Conservation (phyloP, 2,329 filamentous ascomycete genomes). For the Aspergillus pseudoterreus region DNA sequence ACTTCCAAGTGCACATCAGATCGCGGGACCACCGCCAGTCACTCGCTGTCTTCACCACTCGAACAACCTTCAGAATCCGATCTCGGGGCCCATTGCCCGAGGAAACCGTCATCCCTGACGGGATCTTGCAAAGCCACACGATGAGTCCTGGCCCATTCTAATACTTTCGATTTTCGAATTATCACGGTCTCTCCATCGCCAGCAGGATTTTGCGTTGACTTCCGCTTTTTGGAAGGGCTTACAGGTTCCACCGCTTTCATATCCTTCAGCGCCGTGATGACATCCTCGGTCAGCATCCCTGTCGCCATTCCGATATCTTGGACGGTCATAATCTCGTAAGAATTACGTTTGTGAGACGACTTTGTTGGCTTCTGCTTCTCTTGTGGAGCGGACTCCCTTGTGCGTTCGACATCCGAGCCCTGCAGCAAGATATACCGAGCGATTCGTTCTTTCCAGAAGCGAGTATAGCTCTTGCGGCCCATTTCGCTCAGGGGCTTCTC, state of each 20-base stretch:
- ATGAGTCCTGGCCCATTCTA: constrained; percentile 64
- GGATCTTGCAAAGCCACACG: constrained; percentile 61
- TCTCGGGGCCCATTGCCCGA: constrained; percentile 60
- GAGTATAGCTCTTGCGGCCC: constrained; percentile 74
- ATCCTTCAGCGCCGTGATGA: constrained; percentile 69
- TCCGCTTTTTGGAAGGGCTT: constrained; percentile 52
- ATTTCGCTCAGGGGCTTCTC: constrained; percentile 90
- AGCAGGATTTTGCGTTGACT: constrained; percentile 33
- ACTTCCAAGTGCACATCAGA: not conserved
- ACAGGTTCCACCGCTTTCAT: constrained; percentile 67
- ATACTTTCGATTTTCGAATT: constrained; percentile 57
- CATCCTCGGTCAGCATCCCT: constrained; percentile 82
- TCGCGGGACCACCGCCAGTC: constrained; percentile 5
- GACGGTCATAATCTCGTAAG: constrained; percentile 57
- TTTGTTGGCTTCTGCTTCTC: constrained; percentile 28
- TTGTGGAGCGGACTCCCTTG: constrained; percentile 22
- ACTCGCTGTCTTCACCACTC: constrained; percentile 9
- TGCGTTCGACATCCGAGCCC: constrained; percentile 22
- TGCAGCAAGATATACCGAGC: constrained; percentile 61
- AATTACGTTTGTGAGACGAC: constrained; percentile 41
- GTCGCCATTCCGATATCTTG: constrained; percentile 71
- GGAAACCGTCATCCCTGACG: constrained; percentile 72
- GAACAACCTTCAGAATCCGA: constrained; percentile 24
- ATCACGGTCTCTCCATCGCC: constrained; percentile 34
- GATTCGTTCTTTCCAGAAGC: constrained; percentile 84